Conservation (phyloP, 1,284 basidiomycete species). For the Golubevia pallescens region DNA sequence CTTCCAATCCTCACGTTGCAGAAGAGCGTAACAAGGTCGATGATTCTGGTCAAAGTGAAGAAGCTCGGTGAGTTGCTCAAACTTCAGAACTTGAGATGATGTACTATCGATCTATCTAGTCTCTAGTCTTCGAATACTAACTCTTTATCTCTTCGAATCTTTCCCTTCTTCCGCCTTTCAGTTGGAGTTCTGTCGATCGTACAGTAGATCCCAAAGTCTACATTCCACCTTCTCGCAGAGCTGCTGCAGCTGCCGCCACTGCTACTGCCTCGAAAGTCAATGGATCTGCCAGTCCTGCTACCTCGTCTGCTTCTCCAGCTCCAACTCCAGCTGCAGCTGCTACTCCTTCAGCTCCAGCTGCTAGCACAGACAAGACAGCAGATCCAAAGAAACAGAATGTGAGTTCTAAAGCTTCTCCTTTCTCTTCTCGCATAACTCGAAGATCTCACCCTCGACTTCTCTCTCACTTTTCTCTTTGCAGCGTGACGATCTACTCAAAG, state of each 20-base stretch:
- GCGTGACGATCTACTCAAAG: too few species aligned
- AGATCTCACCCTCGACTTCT: too few species aligned
- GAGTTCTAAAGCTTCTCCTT: too few species aligned
- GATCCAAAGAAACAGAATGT: slow-evolving; percentile 17
- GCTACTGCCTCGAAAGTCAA: slow-evolving; percentile 16
- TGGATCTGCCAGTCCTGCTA: slow-evolving; percentile 3
- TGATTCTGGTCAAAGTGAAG: slow-evolving; percentile 46
- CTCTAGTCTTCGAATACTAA: too few species aligned
- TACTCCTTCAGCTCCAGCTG: slow-evolving; percentile 8
- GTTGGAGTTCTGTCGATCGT: slow-evolving; percentile 54
- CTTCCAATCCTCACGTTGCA: slow-evolving; percentile 49
- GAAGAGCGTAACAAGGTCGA: slow-evolving; percentile 53
- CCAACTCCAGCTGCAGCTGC: slow-evolving; percentile 2
- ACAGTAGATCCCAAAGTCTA: slow-evolving; percentile 36
- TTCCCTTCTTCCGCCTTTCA: neutral
- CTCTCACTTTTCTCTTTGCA: too few species aligned
- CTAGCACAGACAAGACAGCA: slow-evolving; percentile 1
- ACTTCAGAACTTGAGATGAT: too few species aligned
- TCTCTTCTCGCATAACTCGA: too few species aligned
- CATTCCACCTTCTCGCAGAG: slow-evolving; percentile 32
- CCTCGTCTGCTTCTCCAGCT: slow-evolving; percentile 5
- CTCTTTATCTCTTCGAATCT: neutral
- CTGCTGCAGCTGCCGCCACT: slow-evolving; percentile 32
- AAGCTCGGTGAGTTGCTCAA: slow-evolving; percentile 27
- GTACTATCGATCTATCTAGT: too few species aligned